Conservation (phyloP, 2,329 filamentous ascomycete species). For the Cercospora janseana region DNA sequence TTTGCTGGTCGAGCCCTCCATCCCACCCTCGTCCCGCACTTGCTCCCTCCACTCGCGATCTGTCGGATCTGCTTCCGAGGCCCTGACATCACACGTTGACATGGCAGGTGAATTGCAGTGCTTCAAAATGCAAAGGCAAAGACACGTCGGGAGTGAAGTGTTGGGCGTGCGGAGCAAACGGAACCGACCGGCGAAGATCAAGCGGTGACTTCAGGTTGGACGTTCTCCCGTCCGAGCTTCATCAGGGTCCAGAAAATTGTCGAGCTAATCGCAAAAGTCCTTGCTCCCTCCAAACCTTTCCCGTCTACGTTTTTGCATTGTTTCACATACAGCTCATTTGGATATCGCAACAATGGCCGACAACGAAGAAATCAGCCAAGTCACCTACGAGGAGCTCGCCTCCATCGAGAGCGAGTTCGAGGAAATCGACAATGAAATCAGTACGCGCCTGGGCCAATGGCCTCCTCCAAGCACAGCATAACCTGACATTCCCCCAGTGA, state of each 20-base stretch:
- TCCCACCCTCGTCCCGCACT: no score
- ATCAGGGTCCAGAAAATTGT: conserved; percentile 1
- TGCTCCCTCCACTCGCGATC: no score
- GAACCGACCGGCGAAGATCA: no score
- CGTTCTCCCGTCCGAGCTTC: conserved; percentile 4
- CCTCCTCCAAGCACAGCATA: background rate
- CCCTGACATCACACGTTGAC: background rate
- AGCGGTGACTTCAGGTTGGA: no score
- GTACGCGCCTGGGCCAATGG: conserved; percentile 52
- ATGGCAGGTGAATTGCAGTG: no score
- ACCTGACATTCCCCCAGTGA: conserved; percentile 27
- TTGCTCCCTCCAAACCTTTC: background rate
- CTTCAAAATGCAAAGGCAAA: no score
- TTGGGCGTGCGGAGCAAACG: no score
- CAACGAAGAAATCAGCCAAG: conserved; percentile 28
- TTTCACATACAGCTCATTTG: no score
- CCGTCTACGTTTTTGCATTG: no score
- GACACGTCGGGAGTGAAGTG: no score
- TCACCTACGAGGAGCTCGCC: conserved; percentile 73
- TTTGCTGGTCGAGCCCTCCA: no score
- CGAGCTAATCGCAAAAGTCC: background rate
- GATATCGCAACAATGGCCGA: conserved; percentile 17
- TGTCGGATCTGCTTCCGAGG: background rate
- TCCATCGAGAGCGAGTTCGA: conserved; percentile 82
- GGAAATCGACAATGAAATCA: conserved; percentile 75